Base-by-base conservation (phyloP, 768 basidiomycete species). In the Pleurotus platypus region DNA sequence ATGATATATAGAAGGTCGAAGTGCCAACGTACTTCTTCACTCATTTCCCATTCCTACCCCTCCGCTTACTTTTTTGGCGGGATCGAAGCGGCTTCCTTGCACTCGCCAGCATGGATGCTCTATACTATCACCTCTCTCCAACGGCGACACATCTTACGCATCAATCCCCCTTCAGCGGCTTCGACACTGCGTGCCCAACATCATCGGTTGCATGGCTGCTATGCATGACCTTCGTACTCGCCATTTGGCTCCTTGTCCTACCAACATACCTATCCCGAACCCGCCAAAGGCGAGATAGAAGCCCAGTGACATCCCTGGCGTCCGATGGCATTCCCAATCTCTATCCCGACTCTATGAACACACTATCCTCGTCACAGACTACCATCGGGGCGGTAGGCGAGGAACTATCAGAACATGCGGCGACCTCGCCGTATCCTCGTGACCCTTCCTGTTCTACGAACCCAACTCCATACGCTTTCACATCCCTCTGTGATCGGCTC, bases 401-500 rank as follows among this genome's bases (percentile, higher is more conserved):
- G 30, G 9, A 8, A 11, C 8, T 9, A 35, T 35, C 30, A 35
- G 30, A 35, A 35, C 30, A 35, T 11, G 30, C 30, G 30, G 30
- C 30, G 30, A 35, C 30, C 30, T 35, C 30, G 30, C 30, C 30
- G 9, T 35, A 35, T 35, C 30, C 30, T 35, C 8, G 3, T 9
- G 30, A 35, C 30, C 30, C 9, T 11, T 35, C 30, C 9, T 35
- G 30, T 35, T 35, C 30, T 35, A 35, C 30, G 30, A 35, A 35
- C 4, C 42, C 42, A n/a, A 45, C 6, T 39, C 51, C 51, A 7
- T 39, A 54, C 50, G 67, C 63, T 11, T 78, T 79, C 59, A 64
- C 65, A 5, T 62, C 67, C 13, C 76, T 78, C 60, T 77, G 75
- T 62, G 75, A 77, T 46, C 71, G 70, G 4, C 67, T 78, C 18